These are phyloP conservation scores for Brassica juncea DNA, from an alignment of 345 rosid species.

Conservation along the genomic window DNA sequence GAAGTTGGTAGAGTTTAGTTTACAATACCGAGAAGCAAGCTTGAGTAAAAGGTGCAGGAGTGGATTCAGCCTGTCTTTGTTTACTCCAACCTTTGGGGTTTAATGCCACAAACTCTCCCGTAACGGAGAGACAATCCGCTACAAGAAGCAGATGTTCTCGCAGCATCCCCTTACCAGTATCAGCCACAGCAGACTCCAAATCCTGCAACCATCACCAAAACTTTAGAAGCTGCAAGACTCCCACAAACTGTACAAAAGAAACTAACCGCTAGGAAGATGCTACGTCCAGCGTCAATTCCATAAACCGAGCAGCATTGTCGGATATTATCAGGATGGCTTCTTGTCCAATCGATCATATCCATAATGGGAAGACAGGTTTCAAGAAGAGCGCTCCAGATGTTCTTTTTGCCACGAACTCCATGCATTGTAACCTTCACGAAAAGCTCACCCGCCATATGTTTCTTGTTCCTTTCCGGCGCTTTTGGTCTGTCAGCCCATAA, in stretches of 20 bases:
- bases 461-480: conserved; percentile 35
- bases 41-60: conserved; percentile 74
- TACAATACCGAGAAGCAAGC: conserved; percentile 87
- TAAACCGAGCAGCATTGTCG: conserved; percentile 63
- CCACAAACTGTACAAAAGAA: conserved; percentile 3
- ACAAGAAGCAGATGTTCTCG: conserved; percentile 67
- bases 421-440: conserved; percentile 71
- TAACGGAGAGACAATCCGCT: conserved; percentile 67
- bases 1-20: background rate
- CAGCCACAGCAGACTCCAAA: conserved; percentile 76
- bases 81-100: conserved; percentile 67
- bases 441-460: conserved; percentile 59
- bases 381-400: conserved; percentile 64
- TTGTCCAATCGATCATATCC: conserved; percentile 81
- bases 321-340: conserved; percentile 88
- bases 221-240: conserved; percentile 4
- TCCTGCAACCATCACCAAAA: conserved; percentile 46
- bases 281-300: conserved; percentile 80
- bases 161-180: conserved; percentile 72
- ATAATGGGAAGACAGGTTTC: conserved; percentile 62
- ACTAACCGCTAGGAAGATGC: conserved; percentile 64
- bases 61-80: conserved; percentile 65
- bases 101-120: conserved; percentile 90
- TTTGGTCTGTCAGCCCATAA: conserved; percentile 68
- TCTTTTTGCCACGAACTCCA: conserved; percentile 46